phyloP scores from a whole-genome alignment of 306 rosid genomes.

The Acacia melanoxylon region DNA sequence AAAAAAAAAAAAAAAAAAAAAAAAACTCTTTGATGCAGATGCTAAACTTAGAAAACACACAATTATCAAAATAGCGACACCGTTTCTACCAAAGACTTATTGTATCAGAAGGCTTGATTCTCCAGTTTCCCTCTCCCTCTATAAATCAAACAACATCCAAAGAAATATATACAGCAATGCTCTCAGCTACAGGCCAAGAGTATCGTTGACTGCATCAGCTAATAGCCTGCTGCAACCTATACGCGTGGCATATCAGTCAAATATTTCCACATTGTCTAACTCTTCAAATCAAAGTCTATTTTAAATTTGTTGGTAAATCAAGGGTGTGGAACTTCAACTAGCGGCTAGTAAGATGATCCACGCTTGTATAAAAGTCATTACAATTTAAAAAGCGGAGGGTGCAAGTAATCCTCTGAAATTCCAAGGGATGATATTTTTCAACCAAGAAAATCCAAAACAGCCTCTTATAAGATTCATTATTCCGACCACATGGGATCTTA shows the following conservation, averaged over 20 bases:
- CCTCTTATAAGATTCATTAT: background rate
- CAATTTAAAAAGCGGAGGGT: background rate
- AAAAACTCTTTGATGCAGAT: too few species aligned
- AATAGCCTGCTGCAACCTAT: slow-evolving; percentile 56
- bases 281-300: slow-evolving; percentile 5
- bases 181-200: slow-evolving; percentile 81
- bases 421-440: background rate
- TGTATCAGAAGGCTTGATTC: background rate
- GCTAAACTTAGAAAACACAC: background rate
- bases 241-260: slow-evolving; percentile 50
- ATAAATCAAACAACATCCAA: background rate
- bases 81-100: background rate
- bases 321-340: slow-evolving; percentile 24
- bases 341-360: slow-evolving; percentile 74
- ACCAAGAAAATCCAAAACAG: background rate
- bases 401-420: background rate
- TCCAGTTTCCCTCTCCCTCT: background rate
- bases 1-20: too few species aligned
- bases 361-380: background rate
- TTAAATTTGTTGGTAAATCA: slow-evolving; percentile 44
- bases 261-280: slow-evolving; percentile 6
- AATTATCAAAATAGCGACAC: background rate
- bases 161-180: background rate
- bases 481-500: background rate
- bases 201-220: slow-evolving; percentile 43